phyloP scores from a whole-genome alignment of 1,284 basidiomycete genomes.

The Ceratobasidium theobromae region DNA sequence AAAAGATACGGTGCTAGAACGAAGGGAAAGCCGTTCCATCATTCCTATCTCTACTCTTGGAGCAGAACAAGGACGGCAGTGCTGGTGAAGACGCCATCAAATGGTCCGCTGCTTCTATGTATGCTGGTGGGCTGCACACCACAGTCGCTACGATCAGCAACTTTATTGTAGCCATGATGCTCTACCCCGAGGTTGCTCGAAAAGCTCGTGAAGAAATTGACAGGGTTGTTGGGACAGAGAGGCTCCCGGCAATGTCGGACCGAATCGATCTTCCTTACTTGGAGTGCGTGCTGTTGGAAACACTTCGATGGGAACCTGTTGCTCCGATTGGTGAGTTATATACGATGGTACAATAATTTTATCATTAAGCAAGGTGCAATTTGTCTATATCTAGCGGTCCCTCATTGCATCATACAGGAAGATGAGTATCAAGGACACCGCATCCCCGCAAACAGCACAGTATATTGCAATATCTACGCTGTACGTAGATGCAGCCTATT shows the following conservation, averaged over 20 bases:
- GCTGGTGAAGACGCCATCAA: conserved; percentile 13
- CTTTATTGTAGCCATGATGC: conserved; percentile 31
- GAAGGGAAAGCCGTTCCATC: neutral
- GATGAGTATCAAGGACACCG: conserved; percentile 12
- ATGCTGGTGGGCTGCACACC: conserved; percentile 3
- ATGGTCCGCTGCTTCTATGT: conserved; percentile 3
- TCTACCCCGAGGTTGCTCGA: conserved; percentile 23
- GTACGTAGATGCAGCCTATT: neutral
- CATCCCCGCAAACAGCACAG: conserved; percentile 15
- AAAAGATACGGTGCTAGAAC: neutral
- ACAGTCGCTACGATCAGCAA: neutral
- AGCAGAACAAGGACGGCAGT: neutral
- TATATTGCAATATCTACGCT: neutral
- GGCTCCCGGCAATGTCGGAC: conserved; percentile 29
- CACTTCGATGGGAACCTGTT: conserved; percentile 18
- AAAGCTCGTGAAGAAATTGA: conserved; percentile 33
- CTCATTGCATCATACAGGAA: conserved; percentile 1
- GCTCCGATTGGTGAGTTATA: neutral
- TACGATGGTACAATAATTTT: neutral
- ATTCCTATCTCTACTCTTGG: neutral
- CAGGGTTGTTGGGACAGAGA: conserved; percentile 28
- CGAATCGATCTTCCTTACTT: conserved; percentile 30
- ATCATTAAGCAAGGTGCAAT: neutral
- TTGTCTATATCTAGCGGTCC: neutral
- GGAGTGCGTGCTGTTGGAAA: conserved; percentile 28